A percentile compares a stretch with the other conserved stretches of the same genome.
These are phyloP conservation scores for Coprinopsis strossmayeri DNA, from an alignment of 768 basidiomycete genomes.

Conservation along the genomic window DNA sequence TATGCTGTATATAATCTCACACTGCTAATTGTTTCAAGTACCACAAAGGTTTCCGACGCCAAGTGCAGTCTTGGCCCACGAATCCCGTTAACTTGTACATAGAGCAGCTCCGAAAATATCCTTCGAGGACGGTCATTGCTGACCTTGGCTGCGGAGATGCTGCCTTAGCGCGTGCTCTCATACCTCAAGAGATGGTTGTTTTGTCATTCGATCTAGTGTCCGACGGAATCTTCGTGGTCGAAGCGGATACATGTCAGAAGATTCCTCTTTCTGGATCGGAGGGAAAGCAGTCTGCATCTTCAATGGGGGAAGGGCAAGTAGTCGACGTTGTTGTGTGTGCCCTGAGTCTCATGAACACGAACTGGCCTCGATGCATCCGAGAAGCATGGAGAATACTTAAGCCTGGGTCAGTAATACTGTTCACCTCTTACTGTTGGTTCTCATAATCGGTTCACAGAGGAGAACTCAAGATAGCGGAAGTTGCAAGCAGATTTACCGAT, in stretches of 20 bases:
- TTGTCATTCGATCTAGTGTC: conserved; percentile 80
- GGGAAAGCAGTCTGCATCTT: conserved; percentile 28
- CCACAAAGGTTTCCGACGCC: conserved; percentile 84
- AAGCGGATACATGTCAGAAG: conserved; percentile 79
- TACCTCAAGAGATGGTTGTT: conserved; percentile 61
- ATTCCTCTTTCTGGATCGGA: conserved; percentile 86
- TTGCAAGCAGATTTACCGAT: conserved; percentile 74
- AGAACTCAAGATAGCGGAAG: conserved; percentile 83
- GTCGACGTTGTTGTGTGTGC: conserved; percentile 93
- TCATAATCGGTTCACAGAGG: conserved; percentile 40
- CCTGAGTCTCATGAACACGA: conserved; percentile 93
- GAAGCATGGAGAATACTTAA: conserved; percentile 88
- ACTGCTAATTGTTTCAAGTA: conserved; percentile 50
- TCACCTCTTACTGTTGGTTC: neutral
- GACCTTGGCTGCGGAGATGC: conserved; percentile 98
- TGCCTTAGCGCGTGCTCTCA: conserved; percentile 67
- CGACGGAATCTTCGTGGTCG: conserved; percentile 68
- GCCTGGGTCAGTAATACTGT: conserved; percentile 51
- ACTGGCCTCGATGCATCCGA: conserved; percentile 87
- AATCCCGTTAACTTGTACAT: conserved; percentile 89
- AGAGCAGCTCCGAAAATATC: conserved; percentile 53
- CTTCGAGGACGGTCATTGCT: conserved; percentile 67
- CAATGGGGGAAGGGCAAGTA: conserved; percentile 59
- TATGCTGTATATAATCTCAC: neutral
- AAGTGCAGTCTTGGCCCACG: conserved; percentile 89